phyloP scores from a whole-genome alignment of 2,329 filamentous ascomycete species.

The Pyrenochaeta sp. region DNA sequence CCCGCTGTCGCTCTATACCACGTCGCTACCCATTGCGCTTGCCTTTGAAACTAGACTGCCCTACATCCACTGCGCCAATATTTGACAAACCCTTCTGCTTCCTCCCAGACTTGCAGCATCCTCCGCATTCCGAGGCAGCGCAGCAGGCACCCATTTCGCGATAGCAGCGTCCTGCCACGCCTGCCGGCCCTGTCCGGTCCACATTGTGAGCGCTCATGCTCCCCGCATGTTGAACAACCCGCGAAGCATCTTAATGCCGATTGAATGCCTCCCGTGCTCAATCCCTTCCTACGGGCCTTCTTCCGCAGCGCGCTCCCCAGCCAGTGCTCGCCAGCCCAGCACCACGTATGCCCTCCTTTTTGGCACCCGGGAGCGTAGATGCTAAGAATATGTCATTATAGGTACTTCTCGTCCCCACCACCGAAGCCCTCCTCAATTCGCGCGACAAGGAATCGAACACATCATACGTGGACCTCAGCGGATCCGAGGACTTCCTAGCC shows the following conservation, averaged over 20 bases:
- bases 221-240: conserved; percentile 25
- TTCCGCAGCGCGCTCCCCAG: conserved; percentile 92
- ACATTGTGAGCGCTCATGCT: conserved; percentile 37
- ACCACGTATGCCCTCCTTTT: conserved; percentile 69
- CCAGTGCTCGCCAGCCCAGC: conserved; percentile 90
- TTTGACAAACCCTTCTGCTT: conserved; percentile 5
- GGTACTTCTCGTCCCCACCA: conserved; percentile 91
- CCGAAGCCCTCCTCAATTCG: conserved; percentile 86
- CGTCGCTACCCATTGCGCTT: conserved; percentile 5
- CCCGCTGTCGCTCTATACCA: conserved; percentile 11
- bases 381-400: conserved; percentile 20
- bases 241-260: conserved; percentile 46
- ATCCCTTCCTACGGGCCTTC: conserved; percentile 98
- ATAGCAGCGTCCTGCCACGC: conserved; percentile 11
- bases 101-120: conserved; percentile 1
- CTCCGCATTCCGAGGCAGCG: conserved; percentile 24
- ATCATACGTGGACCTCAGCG: conserved; percentile 79
- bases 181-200: conserved; percentile 30
- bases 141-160: conserved; percentile 36
- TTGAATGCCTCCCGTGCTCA: conserved; percentile 94
- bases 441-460: conserved; percentile 87
- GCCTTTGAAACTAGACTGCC: background rate
- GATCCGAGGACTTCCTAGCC: conserved; percentile 91
- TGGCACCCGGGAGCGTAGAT: background rate
- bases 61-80: background rate